phyloP scores from a whole-genome alignment of 2,329 filamentous ascomycete genomes.

The Rutstroemia sp. region DNA sequence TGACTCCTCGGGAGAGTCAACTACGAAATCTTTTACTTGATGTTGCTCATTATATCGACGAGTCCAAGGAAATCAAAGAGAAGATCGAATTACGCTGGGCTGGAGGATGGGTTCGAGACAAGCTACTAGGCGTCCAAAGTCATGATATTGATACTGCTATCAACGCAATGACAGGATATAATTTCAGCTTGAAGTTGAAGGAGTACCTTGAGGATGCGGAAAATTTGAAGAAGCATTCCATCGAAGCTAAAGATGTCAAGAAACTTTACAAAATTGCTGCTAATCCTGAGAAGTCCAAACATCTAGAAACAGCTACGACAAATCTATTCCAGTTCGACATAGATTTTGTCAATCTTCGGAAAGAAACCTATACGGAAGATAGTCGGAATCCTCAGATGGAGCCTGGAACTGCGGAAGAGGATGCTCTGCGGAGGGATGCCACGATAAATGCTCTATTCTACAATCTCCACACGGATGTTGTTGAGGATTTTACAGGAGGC shows the following conservation, averaged over 20 bases:
- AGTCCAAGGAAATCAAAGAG: conserved; percentile 39
- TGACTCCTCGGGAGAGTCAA: conserved; percentile 64
- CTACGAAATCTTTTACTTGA: conserved; percentile 74
- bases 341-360: conserved; percentile 89
- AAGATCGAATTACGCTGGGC: conserved; percentile 67
- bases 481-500: conserved; percentile 84
- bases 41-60: conserved; percentile 64
- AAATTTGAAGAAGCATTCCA: conserved; percentile 53
- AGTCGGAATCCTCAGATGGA: conserved; percentile 89
- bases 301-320: conserved; percentile 85
- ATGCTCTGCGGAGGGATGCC: conserved; percentile 82
- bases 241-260: conserved; percentile 54
- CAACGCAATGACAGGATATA: conserved; percentile 75
- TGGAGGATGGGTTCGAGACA: conserved; percentile 83
- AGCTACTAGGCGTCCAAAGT: conserved; percentile 63
- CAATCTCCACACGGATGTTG: conserved; percentile 69
- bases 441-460: conserved; percentile 96
- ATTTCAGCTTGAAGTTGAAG: conserved; percentile 63
- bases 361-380: conserved; percentile 83
- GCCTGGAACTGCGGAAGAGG: conserved; percentile 86
- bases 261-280: conserved; percentile 81
- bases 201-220: conserved; percentile 57
- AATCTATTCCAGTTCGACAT: conserved; percentile 80
- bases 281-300: conserved; percentile 95
- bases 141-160: conserved; percentile 83